A percentile compares a stretch with the other conserved stretches of the same genome.
Evolutionary conservation across 2,329 filamentous ascomycete species (phyloP).

Genomic region (Tympanopsis confertula): DNA sequence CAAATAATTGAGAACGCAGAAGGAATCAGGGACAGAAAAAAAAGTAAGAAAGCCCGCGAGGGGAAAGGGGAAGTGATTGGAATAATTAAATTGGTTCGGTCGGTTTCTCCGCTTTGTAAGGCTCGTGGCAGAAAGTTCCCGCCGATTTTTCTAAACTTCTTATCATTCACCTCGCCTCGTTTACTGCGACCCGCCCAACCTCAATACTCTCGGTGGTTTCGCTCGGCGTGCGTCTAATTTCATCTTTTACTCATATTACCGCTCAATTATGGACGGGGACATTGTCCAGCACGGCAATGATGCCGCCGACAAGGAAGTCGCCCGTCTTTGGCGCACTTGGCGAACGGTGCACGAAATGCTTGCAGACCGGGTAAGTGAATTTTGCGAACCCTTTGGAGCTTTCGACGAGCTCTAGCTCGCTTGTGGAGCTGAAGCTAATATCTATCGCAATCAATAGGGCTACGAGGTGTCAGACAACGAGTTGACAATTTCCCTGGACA

Average conservation of each 20-base stretch:
- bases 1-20: slow-evolving; percentile 5
- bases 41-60: slow-evolving; percentile 11
- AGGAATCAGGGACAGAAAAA: slow-evolving; percentile 11
- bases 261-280: too few species aligned
- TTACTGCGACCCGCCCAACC: too few species aligned
- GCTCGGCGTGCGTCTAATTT: too few species aligned
- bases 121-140: too few species aligned
- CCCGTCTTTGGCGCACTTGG: slow-evolving; percentile 83
- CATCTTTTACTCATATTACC: too few species aligned
- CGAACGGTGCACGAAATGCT: slow-evolving; percentile 93
- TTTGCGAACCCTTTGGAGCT: slow-evolving; percentile 1
- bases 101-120: too few species aligned
- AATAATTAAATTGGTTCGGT: too few species aligned
- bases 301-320: slow-evolving; percentile 1
- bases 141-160: too few species aligned
- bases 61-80: slow-evolving; percentile 1
- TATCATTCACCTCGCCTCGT: too few species aligned
- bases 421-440: slow-evolving; percentile 2
- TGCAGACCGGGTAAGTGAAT: slow-evolving; percentile 62
- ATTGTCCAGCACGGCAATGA: slow-evolving; percentile 8
- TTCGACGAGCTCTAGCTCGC: neutral
- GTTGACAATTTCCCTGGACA: slow-evolving; percentile 72
- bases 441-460: slow-evolving; percentile 44
- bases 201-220: too few species aligned
- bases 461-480: slow-evolving; percentile 88